Conservation (phyloP, 768 basidiomycete genomes). For the Boletus barrowsii region DNA sequence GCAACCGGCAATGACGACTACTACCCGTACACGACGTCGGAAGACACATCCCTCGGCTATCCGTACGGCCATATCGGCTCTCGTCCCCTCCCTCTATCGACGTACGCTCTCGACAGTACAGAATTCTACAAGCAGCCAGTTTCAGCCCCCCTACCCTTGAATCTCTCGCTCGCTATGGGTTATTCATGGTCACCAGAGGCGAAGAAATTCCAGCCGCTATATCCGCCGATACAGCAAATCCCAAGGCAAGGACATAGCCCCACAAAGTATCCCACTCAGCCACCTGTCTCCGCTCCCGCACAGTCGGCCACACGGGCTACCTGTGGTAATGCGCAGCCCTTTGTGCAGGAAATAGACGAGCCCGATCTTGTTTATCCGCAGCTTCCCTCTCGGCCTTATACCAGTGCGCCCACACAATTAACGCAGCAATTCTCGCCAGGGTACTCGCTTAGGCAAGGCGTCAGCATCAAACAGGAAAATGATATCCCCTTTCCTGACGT, state of each 20-base stretch:
- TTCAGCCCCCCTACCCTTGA: constrained; percentile 29
- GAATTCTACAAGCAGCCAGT: constrained; percentile 35
- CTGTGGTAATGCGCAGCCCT: constrained; percentile 16
- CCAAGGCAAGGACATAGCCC: constrained; percentile 26
- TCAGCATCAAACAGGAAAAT: constrained; percentile 28
- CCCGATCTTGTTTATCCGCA: constrained; percentile 24
- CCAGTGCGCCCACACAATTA: constrained; percentile 16
- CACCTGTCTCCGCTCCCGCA: constrained; percentile 7
- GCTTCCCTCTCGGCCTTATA: constrained; percentile 24
- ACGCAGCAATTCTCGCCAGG: constrained; percentile 19
- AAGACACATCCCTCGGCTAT: constrained; percentile 24
- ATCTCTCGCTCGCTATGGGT: constrained; percentile 32
- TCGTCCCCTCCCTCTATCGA: constrained; percentile 22
- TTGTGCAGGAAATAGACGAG: constrained; percentile 28
- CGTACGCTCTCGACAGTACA: constrained; percentile 21
- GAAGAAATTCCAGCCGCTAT: constrained; percentile 37
- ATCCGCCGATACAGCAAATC: constrained; percentile 31
- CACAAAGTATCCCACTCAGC: constrained; percentile 17
- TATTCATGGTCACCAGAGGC: constrained; percentile 32
- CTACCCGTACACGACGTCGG: constrained; percentile 24
- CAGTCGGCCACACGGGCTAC: constrained; percentile 13
- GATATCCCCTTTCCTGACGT: constrained; percentile 26
- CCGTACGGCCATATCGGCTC: constrained; percentile 23
- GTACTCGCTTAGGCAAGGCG: constrained; percentile 23
- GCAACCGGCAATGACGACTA: constrained; percentile 27